phyloP scores from a whole-genome alignment of 495 filamentous ascomycete species.

The Aspergillus diversus region DNA sequence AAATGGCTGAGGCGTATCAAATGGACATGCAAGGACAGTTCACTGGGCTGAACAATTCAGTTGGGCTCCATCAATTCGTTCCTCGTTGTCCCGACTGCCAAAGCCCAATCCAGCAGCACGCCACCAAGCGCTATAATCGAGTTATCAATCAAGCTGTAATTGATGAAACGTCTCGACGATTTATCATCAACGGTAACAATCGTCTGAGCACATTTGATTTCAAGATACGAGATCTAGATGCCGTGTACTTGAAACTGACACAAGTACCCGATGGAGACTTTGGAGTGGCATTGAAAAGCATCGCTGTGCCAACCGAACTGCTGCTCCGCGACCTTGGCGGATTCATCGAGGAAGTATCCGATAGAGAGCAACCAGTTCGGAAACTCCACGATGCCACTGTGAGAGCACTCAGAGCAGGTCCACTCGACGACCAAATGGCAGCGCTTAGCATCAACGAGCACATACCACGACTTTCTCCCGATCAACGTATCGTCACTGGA shows the following conservation, averaged over 20 bases:
- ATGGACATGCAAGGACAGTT: slow-evolving; percentile 36
- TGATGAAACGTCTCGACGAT: slow-evolving; percentile 69
- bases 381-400: slow-evolving; percentile 12
- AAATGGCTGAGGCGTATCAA: slow-evolving; percentile 39
- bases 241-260: neutral
- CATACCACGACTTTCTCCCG: neutral
- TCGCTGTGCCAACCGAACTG: neutral
- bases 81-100: slow-evolving; percentile 12
- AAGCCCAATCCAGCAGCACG: slow-evolving; percentile 40
- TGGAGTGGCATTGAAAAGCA: neutral
- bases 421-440: neutral
- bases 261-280: neutral
- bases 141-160: slow-evolving; percentile 64
- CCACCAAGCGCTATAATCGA: slow-evolving; percentile 66
- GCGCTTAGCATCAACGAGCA: neutral
- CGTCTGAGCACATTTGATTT: neutral
- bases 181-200: slow-evolving; percentile 39
- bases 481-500: slow-evolving; percentile 5
- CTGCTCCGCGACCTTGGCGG: neutral
- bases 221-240: neutral
- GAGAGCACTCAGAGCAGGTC: neutral
- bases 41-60: slow-evolving; percentile 40
- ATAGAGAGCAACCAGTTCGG: slow-evolving; percentile 7
- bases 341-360: neutral
- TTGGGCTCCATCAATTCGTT: slow-evolving; percentile 49